Conservation (phyloP, 2,329 filamentous ascomycete genomes). For the Aureobasidium leucospermi region DNA sequence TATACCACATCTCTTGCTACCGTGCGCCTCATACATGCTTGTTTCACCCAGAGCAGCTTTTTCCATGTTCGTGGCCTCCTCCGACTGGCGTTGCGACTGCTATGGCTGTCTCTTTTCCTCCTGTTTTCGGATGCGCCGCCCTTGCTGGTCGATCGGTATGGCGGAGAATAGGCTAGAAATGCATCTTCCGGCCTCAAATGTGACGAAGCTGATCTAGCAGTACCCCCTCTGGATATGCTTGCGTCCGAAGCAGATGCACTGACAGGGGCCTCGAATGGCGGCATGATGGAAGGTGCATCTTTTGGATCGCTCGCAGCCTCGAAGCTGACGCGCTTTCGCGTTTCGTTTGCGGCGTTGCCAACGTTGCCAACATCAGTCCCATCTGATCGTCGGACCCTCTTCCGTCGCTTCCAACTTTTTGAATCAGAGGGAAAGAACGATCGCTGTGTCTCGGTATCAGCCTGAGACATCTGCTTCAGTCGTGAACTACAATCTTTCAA, state of each 20-base stretch:
- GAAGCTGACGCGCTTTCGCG: background rate
- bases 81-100: constrained; percentile 57
- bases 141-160: constrained; percentile 29
- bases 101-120: constrained; percentile 44
- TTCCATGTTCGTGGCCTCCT: constrained; percentile 70
- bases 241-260: constrained; percentile 10
- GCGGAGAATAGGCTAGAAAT: constrained; percentile 57
- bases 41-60: constrained; percentile 96
- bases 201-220: constrained; percentile 12
- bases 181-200: constrained; percentile 81
- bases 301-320: background rate
- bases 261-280: constrained; percentile 12
- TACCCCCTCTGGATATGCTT: background rate
- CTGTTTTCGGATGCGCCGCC: constrained; percentile 23
- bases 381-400: background rate
- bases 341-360: background rate
- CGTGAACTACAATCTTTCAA: background rate
- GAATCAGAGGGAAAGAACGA: background rate
- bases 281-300: background rate
- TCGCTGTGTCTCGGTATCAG: background rate
- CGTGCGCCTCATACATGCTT: constrained; percentile 59
- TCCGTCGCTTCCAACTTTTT: background rate
- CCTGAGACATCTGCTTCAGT: background rate
- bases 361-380: background rate
- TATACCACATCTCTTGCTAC: background rate